Conservation (phyloP, 1,284 basidiomycete genomes). For the Sanghuangporus baumii region DNA sequence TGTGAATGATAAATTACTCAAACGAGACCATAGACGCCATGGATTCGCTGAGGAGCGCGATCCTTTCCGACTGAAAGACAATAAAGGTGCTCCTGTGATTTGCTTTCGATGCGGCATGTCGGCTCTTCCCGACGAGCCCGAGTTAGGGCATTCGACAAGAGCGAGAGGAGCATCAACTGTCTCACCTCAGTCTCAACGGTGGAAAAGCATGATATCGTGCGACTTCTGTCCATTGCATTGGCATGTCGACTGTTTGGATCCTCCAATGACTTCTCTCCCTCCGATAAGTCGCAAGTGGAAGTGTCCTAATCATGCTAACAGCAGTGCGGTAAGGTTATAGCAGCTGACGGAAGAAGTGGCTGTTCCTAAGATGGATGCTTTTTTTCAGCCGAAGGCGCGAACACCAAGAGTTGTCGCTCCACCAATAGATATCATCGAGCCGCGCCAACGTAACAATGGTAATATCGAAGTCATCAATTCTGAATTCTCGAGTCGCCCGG, state of each 20-base stretch:
- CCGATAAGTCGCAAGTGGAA: constrained; percentile 92
- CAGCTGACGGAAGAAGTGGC: constrained; percentile 1
- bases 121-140: constrained; percentile 51
- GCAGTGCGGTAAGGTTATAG: constrained; percentile 54
- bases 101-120: constrained; percentile 89
- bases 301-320: constrained; percentile 94
- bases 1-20: constrained; percentile 18
- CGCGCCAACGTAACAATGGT: constrained; percentile 81
- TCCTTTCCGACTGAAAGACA: constrained; percentile 81
- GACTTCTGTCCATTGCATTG: constrained; percentile 95
- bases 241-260: constrained; percentile 95
- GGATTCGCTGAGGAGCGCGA: constrained; percentile 91
- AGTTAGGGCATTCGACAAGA: constrained; percentile 47
- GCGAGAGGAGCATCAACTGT: constrained; percentile 37
- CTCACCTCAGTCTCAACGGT: constrained; percentile 38
- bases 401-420: constrained; percentile 65
- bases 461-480: constrained; percentile 84
- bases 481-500: constrained; percentile 39
- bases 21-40: constrained; percentile 57
- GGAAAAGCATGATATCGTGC: constrained; percentile 82
- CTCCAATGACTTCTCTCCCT: constrained; percentile 85
- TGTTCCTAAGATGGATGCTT: background rate
- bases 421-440: constrained; percentile 65
- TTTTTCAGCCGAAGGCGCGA: constrained; percentile 63
- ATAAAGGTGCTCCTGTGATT: constrained; percentile 74